Conservation (phyloP, 2,329 filamentous ascomycete species). For the Hypoxylon sp. region DNA sequence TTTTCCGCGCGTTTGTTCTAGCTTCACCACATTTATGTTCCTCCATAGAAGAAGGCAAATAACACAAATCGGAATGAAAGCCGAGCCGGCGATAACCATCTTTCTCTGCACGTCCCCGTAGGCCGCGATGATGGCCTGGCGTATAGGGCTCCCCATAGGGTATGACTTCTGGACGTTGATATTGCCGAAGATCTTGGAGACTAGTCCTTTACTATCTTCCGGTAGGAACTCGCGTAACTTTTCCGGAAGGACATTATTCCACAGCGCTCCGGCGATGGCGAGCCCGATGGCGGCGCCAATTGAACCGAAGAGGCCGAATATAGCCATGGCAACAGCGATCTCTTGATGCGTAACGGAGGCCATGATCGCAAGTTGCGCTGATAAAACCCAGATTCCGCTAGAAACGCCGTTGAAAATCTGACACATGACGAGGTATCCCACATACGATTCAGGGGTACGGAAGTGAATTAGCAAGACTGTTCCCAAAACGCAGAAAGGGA, state of each 20-base stretch:
- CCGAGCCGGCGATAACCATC: conserved; percentile 59
- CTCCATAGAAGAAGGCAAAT: conserved; percentile 57
- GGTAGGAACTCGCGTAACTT: conserved; percentile 47
- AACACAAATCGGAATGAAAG: conserved; percentile 56
- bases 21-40: conserved; percentile 58
- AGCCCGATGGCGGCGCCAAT: conserved; percentile 72
- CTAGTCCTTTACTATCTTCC: conserved; percentile 56
- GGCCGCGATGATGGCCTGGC: conserved; percentile 70
- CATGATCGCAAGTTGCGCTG: conserved; percentile 70
- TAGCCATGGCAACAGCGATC: conserved; percentile 69
- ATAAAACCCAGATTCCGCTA: conserved; percentile 58
- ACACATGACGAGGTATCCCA: conserved; percentile 67
- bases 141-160: conserved; percentile 61
- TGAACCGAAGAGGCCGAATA: conserved; percentile 71
- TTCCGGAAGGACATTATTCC: conserved; percentile 64
- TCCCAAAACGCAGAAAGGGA: conserved; percentile 60
- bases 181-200: conserved; percentile 61
- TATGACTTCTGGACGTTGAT: conserved; percentile 67
- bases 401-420: conserved; percentile 69
- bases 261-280: conserved; percentile 73
- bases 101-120: conserved; percentile 62
- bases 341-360: conserved; percentile 69
- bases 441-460: conserved; percentile 55
- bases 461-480: conserved; percentile 62
- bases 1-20: conserved; percentile 54